These are phyloP conservation scores for Cordyceps fumosorosea DNA, from an alignment of 2,329 filamentous ascomycete genomes.

Conservation along the genomic window DNA sequence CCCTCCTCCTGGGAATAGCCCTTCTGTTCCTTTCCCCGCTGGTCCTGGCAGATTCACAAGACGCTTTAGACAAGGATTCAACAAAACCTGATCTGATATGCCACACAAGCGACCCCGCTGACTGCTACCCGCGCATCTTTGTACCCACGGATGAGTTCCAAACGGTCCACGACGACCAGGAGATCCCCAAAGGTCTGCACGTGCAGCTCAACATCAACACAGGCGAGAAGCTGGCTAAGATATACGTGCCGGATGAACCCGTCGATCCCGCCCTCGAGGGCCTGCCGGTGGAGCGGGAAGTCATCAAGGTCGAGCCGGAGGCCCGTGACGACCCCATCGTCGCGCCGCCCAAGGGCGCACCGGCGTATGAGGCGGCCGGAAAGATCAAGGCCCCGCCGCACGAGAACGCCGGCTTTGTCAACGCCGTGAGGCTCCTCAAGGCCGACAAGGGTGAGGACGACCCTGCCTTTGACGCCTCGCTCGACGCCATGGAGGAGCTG, in stretches of 20 bases:
- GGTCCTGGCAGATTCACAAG: not conserved
- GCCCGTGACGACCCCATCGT: constrained; percentile 25
- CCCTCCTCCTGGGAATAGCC: not conserved
- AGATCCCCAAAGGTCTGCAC: constrained; percentile 59
- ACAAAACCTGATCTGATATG: constrained; percentile 51
- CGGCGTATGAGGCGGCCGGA: constrained; percentile 50
- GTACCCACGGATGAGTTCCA: constrained; percentile 60
- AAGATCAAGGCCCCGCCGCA: constrained; percentile 46
- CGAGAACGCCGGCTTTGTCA: constrained; percentile 28
- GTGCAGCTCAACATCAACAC: constrained; percentile 59
- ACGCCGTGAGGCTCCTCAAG: constrained; percentile 45
- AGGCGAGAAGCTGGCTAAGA: constrained; percentile 58
- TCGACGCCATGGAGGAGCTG: constrained; percentile 55
- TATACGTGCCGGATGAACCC: constrained; percentile 51
- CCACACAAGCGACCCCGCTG: constrained; percentile 49
- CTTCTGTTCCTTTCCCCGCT: not conserved
- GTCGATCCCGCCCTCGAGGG: constrained; percentile 39
- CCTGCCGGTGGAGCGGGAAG: constrained; percentile 44
- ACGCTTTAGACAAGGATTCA: not conserved
- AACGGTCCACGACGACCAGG: constrained; percentile 55
- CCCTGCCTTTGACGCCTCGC: constrained; percentile 39
- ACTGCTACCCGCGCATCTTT: constrained; percentile 62
- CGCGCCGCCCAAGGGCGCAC: constrained; percentile 40
- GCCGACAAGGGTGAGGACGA: constrained; percentile 27
- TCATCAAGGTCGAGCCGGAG: constrained; percentile 49